A percentile compares a stretch with the other conserved stretches of the same genome.
Evolutionary conservation across 2,329 filamentous ascomycete genomes (phyloP).

Genomic region (Cytospora leucostoma): DNA sequence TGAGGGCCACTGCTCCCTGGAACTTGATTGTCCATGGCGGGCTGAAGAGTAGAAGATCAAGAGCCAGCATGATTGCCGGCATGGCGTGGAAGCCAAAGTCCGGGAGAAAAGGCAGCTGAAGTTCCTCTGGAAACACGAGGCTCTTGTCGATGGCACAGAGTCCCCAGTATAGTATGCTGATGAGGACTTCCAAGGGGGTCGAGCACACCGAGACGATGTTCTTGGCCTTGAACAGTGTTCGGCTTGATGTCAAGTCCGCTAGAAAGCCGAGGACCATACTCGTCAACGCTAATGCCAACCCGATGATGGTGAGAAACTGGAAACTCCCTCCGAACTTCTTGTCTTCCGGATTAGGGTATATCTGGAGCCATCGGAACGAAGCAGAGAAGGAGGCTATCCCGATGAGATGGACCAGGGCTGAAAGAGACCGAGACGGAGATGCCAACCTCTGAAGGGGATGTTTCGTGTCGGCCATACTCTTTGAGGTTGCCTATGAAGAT

Average conservation of each 20-base stretch:
- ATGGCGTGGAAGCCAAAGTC: slow-evolving; percentile 66
- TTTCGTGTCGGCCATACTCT: slow-evolving; percentile 39
- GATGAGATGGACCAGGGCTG: slow-evolving; percentile 60
- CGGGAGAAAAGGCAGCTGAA: slow-evolving; percentile 55
- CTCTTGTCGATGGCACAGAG: slow-evolving; percentile 58
- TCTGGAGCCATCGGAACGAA: slow-evolving; percentile 54
- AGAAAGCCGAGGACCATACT: slow-evolving; percentile 64
- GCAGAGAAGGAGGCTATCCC: slow-evolving; percentile 56
- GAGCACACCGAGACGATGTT: slow-evolving; percentile 67
- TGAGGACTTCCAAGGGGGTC: slow-evolving; percentile 70
- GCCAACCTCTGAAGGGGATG: slow-evolving; percentile 67
- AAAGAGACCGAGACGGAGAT: slow-evolving; percentile 65
- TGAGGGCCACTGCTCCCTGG: slow-evolving; percentile 60
- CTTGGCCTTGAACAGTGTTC: slow-evolving; percentile 63
- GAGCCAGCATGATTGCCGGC: slow-evolving; percentile 63
- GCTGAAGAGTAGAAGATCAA: slow-evolving; percentile 69
- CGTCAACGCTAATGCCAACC: slow-evolving; percentile 59
- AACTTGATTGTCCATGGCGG: slow-evolving; percentile 70
- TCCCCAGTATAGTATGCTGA: slow-evolving; percentile 73
- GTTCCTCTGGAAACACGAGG: slow-evolving; percentile 55
- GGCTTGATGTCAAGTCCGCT: slow-evolving; percentile 63
- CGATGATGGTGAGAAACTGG: slow-evolving; percentile 75
- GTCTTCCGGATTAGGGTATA: slow-evolving; percentile 54
- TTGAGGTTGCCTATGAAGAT: neutral
- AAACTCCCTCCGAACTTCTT: slow-evolving; percentile 67